These are phyloP conservation scores for Myriosclerotinia scirpicola DNA, from an alignment of 2,329 filamentous ascomycete species.

Conservation along the genomic window DNA sequence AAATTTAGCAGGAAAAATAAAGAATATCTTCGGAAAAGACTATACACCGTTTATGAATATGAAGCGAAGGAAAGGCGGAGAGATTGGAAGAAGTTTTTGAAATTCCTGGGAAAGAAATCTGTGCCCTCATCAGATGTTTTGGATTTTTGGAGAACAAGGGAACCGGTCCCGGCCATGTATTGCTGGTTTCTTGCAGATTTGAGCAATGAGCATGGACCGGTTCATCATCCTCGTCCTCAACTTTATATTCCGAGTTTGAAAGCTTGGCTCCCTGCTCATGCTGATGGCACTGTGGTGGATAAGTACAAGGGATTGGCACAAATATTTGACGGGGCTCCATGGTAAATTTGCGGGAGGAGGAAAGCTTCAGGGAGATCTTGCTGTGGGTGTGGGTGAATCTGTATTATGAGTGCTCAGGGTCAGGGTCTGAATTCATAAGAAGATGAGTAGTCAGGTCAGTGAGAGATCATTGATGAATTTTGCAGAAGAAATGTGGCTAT, in stretches of 20 bases:
- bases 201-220: fast-evolving
- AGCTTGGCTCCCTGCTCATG: constrained; percentile 2
- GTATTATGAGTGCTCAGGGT: too few relatives aligned
- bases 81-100: neutral
- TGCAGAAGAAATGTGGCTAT: too few relatives aligned
- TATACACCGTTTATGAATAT: too few relatives aligned
- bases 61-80: too few relatives aligned
- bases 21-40: too few relatives aligned
- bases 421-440: too few relatives aligned
- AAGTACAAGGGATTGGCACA: constrained; percentile 14
- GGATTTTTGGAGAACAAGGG: neutral
- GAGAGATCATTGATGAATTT: too few relatives aligned
- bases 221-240: neutral
- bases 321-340: neutral
- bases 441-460: too few relatives aligned
- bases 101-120: neutral
- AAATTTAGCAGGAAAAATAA: too few relatives aligned
- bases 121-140: neutral
- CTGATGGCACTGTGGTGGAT: neutral
- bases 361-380: neutral
- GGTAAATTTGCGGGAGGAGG: neutral
- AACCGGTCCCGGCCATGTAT: neutral
- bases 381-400: too few relatives aligned
- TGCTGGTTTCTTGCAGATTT: neutral
- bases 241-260: neutral